phyloP scores from a whole-genome alignment of 1,139 yeast species.

The Yamadazyma dendronema region DNA sequence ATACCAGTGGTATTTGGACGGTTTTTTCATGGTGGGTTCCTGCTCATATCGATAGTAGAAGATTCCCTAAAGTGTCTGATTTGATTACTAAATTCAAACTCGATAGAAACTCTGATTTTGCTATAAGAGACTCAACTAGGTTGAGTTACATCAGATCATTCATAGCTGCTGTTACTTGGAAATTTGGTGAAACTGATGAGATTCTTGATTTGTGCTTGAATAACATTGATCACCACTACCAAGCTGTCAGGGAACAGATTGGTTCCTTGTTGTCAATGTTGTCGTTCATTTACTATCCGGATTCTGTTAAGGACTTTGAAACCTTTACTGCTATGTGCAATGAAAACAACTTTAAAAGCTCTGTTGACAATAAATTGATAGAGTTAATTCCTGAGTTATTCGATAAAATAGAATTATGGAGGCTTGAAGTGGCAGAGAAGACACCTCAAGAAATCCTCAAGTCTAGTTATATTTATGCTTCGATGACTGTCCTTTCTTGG shows the following conservation, averaged over 20 bases:
- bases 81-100: conserved; percentile 49
- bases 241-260: conserved; percentile 69
- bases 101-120: conserved; percentile 56
- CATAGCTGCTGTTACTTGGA: conserved; percentile 58
- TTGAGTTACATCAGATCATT: conserved; percentile 56
- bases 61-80: conserved; percentile 55
- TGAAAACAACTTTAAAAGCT: conserved; percentile 19
- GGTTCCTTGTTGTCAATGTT: conserved; percentile 63
- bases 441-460: conserved; percentile 47
- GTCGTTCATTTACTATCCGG: conserved; percentile 52
- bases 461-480: conserved; percentile 46
- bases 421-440: conserved; percentile 30
- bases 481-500: conserved; percentile 47
- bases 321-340: conserved; percentile 42
- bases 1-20: conserved; percentile 74
- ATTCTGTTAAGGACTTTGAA: conserved; percentile 43
- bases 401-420: conserved; percentile 42
- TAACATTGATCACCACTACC: conserved; percentile 61
- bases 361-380: conserved; percentile 4
- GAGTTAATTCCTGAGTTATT: conserved; percentile 34
- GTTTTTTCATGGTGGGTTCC: conserved; percentile 77
- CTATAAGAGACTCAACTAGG: conserved; percentile 66
- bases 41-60: conserved; percentile 60
- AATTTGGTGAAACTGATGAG: conserved; percentile 49
- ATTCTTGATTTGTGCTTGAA: conserved; percentile 51